Evolutionary conservation across 2,329 filamentous ascomycete species (phyloP).

Genomic region (Thermochaetoides dissita): DNA sequence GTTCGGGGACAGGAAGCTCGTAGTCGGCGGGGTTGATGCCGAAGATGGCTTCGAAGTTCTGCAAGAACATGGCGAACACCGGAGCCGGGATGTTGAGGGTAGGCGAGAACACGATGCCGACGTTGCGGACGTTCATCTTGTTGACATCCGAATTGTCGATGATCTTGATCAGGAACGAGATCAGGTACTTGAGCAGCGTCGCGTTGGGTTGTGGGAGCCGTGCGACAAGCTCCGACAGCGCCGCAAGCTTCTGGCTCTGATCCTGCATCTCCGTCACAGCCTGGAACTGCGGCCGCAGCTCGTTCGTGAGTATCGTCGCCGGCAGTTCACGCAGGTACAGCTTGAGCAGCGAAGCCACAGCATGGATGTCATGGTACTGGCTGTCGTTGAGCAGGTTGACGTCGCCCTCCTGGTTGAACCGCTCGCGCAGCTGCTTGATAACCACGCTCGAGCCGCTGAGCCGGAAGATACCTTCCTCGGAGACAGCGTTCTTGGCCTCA

Average conservation of each 20-base stretch:
- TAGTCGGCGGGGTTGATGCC: constrained; percentile 54
- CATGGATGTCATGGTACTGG: constrained; percentile 88
- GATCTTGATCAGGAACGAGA: constrained; percentile 79
- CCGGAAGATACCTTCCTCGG: constrained; percentile 91
- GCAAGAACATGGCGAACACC: constrained; percentile 84
- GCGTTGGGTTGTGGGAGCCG: constrained; percentile 68
- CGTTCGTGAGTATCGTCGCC: constrained; percentile 76
- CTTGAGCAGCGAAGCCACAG: constrained; percentile 86
- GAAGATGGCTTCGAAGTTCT: constrained; percentile 80
- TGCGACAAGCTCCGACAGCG: constrained; percentile 65
- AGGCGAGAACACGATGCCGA: constrained; percentile 95
- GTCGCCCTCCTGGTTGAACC: constrained; percentile 88
- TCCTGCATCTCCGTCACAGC: constrained; percentile 67
- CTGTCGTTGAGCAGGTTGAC: constrained; percentile 72
- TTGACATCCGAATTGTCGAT: constrained; percentile 82
- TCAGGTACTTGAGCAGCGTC: constrained; percentile 68
- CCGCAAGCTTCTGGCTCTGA: constrained; percentile 59
- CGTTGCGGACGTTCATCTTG: constrained; percentile 97
- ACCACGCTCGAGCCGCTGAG: constrained; percentile 93
- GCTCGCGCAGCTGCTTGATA: constrained; percentile 78
- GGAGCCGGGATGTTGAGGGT: constrained; percentile 93
- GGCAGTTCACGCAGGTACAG: constrained; percentile 87
- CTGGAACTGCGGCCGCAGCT: constrained; percentile 80
- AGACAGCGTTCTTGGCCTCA: constrained; percentile 62
- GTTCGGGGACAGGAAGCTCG: constrained; percentile 32